phyloP scores from a whole-genome alignment of 1,284 basidiomycete genomes.

The Cutaneotrichosporon mucoides region DNA sequence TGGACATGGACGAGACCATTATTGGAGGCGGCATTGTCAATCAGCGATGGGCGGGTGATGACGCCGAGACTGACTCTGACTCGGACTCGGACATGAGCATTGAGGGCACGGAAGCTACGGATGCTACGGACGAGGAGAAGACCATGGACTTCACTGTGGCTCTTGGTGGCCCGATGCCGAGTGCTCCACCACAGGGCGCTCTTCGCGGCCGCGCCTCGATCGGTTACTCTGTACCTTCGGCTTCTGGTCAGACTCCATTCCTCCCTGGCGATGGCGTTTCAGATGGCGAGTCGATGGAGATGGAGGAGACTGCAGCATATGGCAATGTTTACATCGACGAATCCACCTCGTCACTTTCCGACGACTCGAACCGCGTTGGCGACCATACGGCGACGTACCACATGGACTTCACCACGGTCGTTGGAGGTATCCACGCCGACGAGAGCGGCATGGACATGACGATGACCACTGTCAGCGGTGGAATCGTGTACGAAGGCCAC shows the following conservation, averaged over 20 bases:
- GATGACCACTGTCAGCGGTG: constrained; percentile 4
- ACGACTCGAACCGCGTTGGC: constrained; percentile 7
- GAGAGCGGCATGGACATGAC: constrained; percentile 25
- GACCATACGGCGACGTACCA: constrained; percentile 14
- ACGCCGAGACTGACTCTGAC: constrained; percentile 17
- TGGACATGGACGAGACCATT: constrained; percentile 48
- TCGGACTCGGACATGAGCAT: constrained; percentile 13
- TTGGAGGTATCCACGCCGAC: constrained; percentile 32
- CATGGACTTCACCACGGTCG: constrained; percentile 44
- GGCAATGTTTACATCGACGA: constrained; percentile 40
- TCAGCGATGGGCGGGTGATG: constrained; percentile 10
- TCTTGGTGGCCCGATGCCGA: constrained; percentile 46
- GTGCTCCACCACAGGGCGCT: constrained; percentile 39
- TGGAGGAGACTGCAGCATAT: constrained; percentile 45
- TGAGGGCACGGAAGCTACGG: constrained; percentile 23
- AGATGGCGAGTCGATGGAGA: constrained; percentile 40
- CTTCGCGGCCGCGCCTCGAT: constrained; percentile 34
- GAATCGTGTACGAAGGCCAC: constrained; percentile 1
- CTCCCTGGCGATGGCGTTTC: constrained; percentile 37
- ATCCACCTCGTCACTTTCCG: constrained; percentile 21
- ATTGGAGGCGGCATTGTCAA: constrained; percentile 37
- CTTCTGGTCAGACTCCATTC: constrained; percentile 15
- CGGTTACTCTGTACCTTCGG: constrained; percentile 41
- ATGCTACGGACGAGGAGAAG: constrained; percentile 41
- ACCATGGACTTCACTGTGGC: constrained; percentile 51